These are phyloP conservation scores for Lactarius akahatsu DNA, from an alignment of 768 basidiomycete species.

Conservation along the genomic window DNA sequence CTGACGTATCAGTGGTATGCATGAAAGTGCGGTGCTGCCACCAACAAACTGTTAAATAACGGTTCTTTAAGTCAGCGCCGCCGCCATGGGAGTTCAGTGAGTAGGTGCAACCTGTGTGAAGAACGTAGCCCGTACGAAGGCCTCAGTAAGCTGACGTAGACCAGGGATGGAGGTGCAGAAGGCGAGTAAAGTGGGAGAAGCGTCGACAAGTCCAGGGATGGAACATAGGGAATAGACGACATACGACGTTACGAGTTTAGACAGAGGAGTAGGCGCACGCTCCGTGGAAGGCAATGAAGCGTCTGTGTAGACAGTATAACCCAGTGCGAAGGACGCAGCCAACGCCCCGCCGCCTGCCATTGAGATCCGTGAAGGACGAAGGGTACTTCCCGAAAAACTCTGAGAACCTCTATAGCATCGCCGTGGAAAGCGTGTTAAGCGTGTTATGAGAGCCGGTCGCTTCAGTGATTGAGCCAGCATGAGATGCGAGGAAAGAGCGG, in stretches of 20 bases:
- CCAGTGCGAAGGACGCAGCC: slow-evolving; percentile 23
- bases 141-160: slow-evolving; percentile 62
- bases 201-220: slow-evolving; percentile 71
- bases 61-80: not conserved
- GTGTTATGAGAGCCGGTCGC: not conserved
- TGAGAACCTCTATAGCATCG: slow-evolving; percentile 1
- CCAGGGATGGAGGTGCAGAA: slow-evolving; percentile 57
- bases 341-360: slow-evolving; percentile 19
- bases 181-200: slow-evolving; percentile 64
- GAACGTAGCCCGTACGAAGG: slow-evolving; percentile 75
- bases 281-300: slow-evolving; percentile 17
- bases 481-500: not conserved
- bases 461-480: slow-evolving; percentile 10
- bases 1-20: slow-evolving; percentile 59
- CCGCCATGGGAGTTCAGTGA: not conserved
- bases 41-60: slow-evolving; percentile 69
- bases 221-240: slow-evolving; percentile 82
- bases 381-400: not conserved
- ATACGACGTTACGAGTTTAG: slow-evolving; percentile 64
- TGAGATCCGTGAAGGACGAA: slow-evolving; percentile 19
- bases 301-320: slow-evolving; percentile 32
- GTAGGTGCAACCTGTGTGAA: slow-evolving; percentile 65
- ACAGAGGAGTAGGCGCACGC: slow-evolving; percentile 29
- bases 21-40: slow-evolving; percentile 72
- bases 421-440: not conserved